A percentile compares a stretch with the other conserved stretches of the same genome.
These are phyloP conservation scores for Cicer chorassanicum DNA, from an alignment of 306 rosid species.

Conservation along the genomic window DNA sequence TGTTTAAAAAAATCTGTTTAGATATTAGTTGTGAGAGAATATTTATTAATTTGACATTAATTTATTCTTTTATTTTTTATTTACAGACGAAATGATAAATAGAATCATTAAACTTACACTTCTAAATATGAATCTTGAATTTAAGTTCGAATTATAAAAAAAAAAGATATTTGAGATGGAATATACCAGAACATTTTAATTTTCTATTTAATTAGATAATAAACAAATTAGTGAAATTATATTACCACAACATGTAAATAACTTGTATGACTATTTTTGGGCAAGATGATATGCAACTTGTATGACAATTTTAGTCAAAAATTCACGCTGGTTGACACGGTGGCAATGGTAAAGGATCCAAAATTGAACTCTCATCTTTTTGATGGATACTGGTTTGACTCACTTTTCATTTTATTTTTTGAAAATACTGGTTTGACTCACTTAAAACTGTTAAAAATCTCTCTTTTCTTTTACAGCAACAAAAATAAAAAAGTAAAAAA, in stretches of 20 bases:
- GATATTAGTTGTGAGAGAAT: neutral
- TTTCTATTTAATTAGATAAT: neutral
- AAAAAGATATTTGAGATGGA: too few relatives aligned
- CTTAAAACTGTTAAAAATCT: neutral
- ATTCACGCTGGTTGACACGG: neutral
- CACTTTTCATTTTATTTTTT: neutral
- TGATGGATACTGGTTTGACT: neutral
- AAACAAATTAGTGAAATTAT: neutral
- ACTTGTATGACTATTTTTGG: neutral
- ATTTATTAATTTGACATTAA: too few relatives aligned
- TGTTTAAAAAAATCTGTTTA: neutral
- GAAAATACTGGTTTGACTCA: neutral
- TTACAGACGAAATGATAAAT: too few relatives aligned
- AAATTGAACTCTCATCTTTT: neutral
- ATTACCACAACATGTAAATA: neutral
- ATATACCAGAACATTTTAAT: too few relatives aligned
- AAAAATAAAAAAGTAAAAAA: too few relatives aligned
- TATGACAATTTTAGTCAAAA: slow-evolving; percentile 4
- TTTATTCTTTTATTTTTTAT: too few relatives aligned
- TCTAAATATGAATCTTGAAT: too few relatives aligned
- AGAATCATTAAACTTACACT: too few relatives aligned
- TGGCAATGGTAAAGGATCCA: neutral
- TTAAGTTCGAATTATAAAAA: too few relatives aligned
- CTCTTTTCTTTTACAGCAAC: neutral
- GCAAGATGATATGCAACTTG: neutral